A percentile compares a stretch with the other conserved stretches of the same genome.
phyloP scores from a whole-genome alignment of 2,329 filamentous ascomycete species.

The Sporothrix phasma region DNA sequence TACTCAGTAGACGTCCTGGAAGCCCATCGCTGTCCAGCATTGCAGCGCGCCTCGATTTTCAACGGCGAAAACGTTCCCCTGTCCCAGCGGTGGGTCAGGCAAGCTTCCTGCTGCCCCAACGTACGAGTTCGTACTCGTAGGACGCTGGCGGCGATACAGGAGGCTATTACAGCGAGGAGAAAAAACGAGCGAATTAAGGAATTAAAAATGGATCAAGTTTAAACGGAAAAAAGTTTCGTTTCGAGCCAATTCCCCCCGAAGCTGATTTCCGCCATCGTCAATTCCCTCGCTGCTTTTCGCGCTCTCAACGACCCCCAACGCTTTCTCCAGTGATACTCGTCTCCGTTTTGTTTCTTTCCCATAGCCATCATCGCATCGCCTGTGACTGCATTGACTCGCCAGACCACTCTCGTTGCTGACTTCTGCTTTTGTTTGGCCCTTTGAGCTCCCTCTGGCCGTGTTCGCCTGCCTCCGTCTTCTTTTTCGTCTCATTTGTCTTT shows the following conservation, averaged over 20 bases:
- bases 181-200: constrained; percentile 4
- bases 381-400: not conserved
- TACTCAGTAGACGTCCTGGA: not conserved
- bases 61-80: not conserved
- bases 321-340: constrained; percentile 10
- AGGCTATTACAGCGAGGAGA: constrained; percentile 11
- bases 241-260: constrained; percentile 18
- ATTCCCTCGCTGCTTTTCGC: constrained; percentile 14
- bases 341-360: not conserved
- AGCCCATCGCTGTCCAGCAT: not conserved
- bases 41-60: not conserved
- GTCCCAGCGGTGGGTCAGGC: constrained; percentile 7
- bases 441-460: not conserved
- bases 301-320: constrained; percentile 6
- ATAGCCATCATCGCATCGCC: not conserved
- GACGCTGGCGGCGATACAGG: constrained; percentile 4
- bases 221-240: constrained; percentile 8
- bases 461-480: constrained; percentile 7
- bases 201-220: constrained; percentile 5
- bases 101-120: constrained; percentile 4
- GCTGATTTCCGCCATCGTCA: constrained; percentile 11
- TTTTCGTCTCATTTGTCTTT: not conserved
- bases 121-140: too few relatives aligned
- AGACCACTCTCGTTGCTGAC: not conserved
- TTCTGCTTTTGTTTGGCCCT: not conserved